Percentiles rank a stretch among this genome's conserved stretches.
Conservation (phyloP, 768 basidiomycete genomes). For the Boletellus emodensis region DNA sequence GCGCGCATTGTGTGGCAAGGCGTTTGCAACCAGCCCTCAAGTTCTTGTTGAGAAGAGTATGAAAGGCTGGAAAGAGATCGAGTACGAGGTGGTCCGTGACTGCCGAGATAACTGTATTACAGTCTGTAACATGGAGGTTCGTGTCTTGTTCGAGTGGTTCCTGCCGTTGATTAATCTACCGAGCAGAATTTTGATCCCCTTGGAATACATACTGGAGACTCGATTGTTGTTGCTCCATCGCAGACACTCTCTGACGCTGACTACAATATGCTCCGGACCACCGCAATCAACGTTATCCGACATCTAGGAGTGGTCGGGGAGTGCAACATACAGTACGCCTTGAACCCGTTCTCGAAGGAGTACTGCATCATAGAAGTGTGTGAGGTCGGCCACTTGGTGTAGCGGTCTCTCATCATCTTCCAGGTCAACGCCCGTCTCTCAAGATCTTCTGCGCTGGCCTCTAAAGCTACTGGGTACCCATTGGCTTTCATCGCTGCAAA, state of each 20-base stretch:
- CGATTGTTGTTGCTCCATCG: conserved; percentile 96
- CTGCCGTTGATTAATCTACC: background rate
- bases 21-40: conserved; percentile 96
- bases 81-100: conserved; percentile 98
- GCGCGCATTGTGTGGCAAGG: conserved; percentile 83
- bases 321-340: conserved; percentile 98
- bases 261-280: conserved; percentile 98
- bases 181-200: conserved; percentile 95
- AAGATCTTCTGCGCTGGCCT: conserved; percentile 94
- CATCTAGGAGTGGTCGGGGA: conserved; percentile 97
- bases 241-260: conserved; percentile 99
- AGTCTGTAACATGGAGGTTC: conserved; percentile 99
- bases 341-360: conserved; percentile 91
- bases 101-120: conserved; percentile 98
- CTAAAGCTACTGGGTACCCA: conserved; percentile 97
- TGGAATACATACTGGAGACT: conserved; percentile 98
- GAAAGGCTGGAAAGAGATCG: conserved; percentile 99
- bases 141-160: conserved; percentile 22
- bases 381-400: conserved; percentile 2
- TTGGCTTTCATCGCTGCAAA: conserved; percentile 98
- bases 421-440: conserved; percentile 96
- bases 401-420: conserved; percentile 1
- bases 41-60: conserved; percentile 99
- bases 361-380: conserved; percentile 96
- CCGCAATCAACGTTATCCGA: conserved; percentile 97